A percentile compares a stretch with the other conserved stretches of the same genome.
Evolutionary conservation across 2,329 filamentous ascomycete species (phyloP).

Genomic region (Trichoderma semiorbis): DNA sequence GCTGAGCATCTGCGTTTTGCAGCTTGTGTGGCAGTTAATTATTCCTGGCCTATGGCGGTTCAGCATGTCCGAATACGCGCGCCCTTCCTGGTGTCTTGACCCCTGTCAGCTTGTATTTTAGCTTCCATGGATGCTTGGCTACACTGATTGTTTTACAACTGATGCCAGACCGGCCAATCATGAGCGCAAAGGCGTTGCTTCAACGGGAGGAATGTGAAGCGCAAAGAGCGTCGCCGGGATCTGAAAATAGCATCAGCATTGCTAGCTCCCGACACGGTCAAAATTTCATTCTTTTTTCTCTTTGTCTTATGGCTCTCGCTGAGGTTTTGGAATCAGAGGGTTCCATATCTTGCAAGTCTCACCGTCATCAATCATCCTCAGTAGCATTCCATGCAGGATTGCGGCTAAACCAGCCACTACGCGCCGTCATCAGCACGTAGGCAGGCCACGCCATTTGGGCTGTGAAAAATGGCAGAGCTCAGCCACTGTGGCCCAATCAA

Average conservation of each 20-base stretch:
- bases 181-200: not conserved
- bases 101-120: not conserved
- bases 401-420: conserved; percentile 3
- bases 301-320: not conserved
- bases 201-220: not conserved
- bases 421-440: conserved; percentile 12
- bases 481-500: conserved; percentile 10
- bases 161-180: not conserved
- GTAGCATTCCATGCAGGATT: not conserved
- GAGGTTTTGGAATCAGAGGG: not conserved
- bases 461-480: not conserved
- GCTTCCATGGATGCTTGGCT: too few relatives aligned
- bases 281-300: not conserved
- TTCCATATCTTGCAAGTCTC: not conserved
- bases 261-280: not conserved
- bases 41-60: not conserved
- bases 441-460: not conserved
- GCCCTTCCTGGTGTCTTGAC: not conserved
- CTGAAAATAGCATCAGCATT: not conserved
- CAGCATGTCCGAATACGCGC: conserved; percentile 11
- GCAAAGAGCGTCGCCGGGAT: not conserved
- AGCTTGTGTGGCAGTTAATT: not conserved
- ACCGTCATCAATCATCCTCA: not conserved
- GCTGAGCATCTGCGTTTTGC: not conserved
- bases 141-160: not conserved